A percentile compares a stretch with the other conserved stretches of the same genome.
phyloP scores from a whole-genome alignment of 2,329 filamentous ascomycete genomes.

The Diaporthe ampelina region DNA sequence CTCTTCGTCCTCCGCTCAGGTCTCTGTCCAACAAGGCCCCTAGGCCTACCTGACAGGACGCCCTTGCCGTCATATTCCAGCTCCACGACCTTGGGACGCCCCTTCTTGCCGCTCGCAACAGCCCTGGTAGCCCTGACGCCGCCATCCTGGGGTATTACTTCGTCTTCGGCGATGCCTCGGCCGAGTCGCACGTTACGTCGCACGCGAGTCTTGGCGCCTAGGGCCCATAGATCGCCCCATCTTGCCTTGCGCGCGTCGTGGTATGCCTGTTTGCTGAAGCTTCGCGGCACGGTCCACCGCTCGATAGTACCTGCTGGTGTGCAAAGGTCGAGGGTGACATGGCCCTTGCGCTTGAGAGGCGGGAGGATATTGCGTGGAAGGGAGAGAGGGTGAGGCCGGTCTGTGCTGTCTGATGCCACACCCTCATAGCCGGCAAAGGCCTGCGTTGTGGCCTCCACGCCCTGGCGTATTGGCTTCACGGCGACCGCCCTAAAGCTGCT shows the following conservation, averaged over 20 bases:
- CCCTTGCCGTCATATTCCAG: constrained; percentile 53
- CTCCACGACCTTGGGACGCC: constrained; percentile 54
- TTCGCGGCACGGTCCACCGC: constrained; percentile 92
- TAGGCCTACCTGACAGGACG: constrained; percentile 57
- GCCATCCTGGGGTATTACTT: constrained; percentile 56
- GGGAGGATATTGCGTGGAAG: constrained; percentile 84
- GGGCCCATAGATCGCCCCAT: constrained; percentile 96
- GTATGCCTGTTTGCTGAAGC: constrained; percentile 85
- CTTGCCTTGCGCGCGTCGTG: constrained; percentile 90
- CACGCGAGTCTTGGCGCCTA: constrained; percentile 90
- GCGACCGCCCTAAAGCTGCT: constrained; percentile 45
- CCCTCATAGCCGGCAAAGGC: constrained; percentile 82
- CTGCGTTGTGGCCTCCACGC: constrained; percentile 68
- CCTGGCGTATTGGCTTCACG: constrained; percentile 56
- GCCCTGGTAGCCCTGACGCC: constrained; percentile 57
- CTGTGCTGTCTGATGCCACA: constrained; percentile 48
- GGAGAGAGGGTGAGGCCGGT: constrained; percentile 69
- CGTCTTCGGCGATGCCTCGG: constrained; percentile 49
- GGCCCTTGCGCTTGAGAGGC: constrained; percentile 88
- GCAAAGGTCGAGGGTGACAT: constrained; percentile 92
- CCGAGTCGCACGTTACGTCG: constrained; percentile 73
- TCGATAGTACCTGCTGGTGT: constrained; percentile 88
- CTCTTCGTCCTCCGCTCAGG: constrained; percentile 59
- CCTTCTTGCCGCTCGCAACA: constrained; percentile 51
- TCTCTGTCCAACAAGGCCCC: constrained; percentile 46